Evolutionary conservation across 31 red algal genomes (phyloP).

Genomic region (Odonthalia washingtoniensis): DNA sequence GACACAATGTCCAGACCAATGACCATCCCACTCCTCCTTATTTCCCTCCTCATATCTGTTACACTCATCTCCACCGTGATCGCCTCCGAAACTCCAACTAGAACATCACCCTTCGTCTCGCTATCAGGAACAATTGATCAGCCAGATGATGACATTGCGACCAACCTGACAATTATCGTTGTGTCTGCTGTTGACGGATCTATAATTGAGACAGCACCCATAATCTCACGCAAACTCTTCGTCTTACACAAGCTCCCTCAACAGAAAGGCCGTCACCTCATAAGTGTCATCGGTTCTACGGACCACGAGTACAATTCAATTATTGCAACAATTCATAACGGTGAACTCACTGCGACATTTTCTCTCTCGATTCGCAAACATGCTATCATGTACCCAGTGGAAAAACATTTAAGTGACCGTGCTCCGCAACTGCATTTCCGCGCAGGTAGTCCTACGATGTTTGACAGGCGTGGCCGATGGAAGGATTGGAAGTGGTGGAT

Average conservation of each 20-base stretch:
- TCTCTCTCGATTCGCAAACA: not conserved
- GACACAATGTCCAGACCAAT: too few species aligned
- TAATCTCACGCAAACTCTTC: not conserved
- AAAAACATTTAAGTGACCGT: not conserved
- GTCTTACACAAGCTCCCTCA: not conserved
- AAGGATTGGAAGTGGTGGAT: not conserved
- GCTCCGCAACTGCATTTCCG: not conserved
- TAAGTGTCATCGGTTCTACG: not conserved
- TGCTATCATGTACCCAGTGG: not conserved
- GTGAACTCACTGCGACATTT: not conserved
- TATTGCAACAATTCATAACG: not conserved
- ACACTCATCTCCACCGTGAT: too few species aligned
- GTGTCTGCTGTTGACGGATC: not conserved
- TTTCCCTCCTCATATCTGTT: too few species aligned
- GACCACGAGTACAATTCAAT: not conserved
- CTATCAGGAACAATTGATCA: too few species aligned
- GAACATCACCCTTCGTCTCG: too few species aligned
- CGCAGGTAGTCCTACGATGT: not conserved
- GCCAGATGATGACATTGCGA: not conserved
- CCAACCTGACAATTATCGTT: not conserved
- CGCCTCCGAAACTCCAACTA: too few species aligned
- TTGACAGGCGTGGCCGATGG: too few species aligned
- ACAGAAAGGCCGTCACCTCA: not conserved
- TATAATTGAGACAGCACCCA: not conserved
- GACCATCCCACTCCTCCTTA: too few species aligned